These are phyloP conservation scores for Litchi chinensis DNA, from an alignment of 345 rosid species.

Conservation along the genomic window DNA sequence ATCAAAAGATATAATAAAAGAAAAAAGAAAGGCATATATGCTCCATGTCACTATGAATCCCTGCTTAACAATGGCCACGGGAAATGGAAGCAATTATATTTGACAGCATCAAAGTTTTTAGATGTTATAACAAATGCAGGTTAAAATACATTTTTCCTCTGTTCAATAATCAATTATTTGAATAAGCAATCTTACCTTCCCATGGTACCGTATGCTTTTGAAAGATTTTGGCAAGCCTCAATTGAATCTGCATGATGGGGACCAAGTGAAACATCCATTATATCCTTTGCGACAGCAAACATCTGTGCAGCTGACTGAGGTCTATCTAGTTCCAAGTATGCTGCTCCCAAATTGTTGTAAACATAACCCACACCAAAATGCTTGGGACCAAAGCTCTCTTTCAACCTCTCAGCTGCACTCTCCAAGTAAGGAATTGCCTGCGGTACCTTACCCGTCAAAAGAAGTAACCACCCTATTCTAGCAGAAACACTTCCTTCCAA, in stretches of 20 bases:
- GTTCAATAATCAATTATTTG: constrained; percentile 10
- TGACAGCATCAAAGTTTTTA: not conserved
- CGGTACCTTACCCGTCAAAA: constrained; percentile 78
- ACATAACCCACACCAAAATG: constrained; percentile 94
- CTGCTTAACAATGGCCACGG: not conserved
- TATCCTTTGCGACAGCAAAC: constrained; percentile 93
- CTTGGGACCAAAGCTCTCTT: constrained; percentile 87
- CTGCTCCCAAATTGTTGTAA: constrained; percentile 92
- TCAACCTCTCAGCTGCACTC: constrained; percentile 79
- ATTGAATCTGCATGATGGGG: constrained; percentile 87
- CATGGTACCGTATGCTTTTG: constrained; percentile 79
- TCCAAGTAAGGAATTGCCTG: constrained; percentile 90
- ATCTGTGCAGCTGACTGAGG: constrained; percentile 94
- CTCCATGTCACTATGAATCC: not conserved
- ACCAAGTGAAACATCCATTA: constrained; percentile 94
- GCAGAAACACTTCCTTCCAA: constrained; percentile 90
- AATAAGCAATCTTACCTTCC: constrained; percentile 63
- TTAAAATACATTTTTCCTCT: constrained; percentile 1
- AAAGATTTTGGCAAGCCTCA: constrained; percentile 91
- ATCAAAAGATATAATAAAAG: not conserved
- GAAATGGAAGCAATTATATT: not conserved
- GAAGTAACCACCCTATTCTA: constrained; percentile 88
- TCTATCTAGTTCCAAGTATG: constrained; percentile 86
- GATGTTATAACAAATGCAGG: constrained; percentile 4
- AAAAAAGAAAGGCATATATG: not conserved